phyloP scores from a whole-genome alignment of 1,139 yeast species.

The Wickerhamomyces sp. region DNA sequence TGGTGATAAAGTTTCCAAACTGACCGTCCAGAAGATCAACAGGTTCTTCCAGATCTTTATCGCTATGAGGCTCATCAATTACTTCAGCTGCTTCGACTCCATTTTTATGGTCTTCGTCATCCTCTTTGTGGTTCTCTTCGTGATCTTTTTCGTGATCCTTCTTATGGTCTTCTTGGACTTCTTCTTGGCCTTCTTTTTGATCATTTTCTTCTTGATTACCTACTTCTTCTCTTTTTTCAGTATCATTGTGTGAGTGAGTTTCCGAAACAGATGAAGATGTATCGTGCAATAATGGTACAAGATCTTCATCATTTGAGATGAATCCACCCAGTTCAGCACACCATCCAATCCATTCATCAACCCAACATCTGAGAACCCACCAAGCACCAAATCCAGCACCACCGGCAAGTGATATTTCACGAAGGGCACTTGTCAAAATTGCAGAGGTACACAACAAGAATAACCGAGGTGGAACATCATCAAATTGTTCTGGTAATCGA shows the following conservation, averaged over 20 bases:
- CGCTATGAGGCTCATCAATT: not conserved
- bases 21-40: conserved; percentile 20
- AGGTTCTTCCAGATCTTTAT: conserved; percentile 1
- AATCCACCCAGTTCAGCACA: conserved; percentile 68
- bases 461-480: conserved; percentile 48
- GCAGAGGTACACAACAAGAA: conserved; percentile 53
- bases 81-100: not conserved
- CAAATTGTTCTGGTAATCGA: conserved; percentile 41
- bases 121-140: no score
- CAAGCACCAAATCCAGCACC: conserved; percentile 67
- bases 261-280: conserved; percentile 1
- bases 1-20: conserved; percentile 9
- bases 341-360: conserved; percentile 70
- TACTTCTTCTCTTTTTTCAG: not conserved
- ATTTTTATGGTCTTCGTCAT: not conserved
- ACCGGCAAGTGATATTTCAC: conserved; percentile 56
- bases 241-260: not conserved
- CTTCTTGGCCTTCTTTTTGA: not conserved
- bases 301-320: conserved; percentile 5
- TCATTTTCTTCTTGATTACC: not conserved
- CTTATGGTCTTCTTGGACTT: not conserved
- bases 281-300: not conserved
- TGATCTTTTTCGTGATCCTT: no score
- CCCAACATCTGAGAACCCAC: conserved; percentile 79
- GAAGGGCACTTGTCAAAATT: conserved; percentile 55